Base-by-base conservation (phyloP, 164 flowering plant genomes). In the Berberis vulgaris region DNA sequence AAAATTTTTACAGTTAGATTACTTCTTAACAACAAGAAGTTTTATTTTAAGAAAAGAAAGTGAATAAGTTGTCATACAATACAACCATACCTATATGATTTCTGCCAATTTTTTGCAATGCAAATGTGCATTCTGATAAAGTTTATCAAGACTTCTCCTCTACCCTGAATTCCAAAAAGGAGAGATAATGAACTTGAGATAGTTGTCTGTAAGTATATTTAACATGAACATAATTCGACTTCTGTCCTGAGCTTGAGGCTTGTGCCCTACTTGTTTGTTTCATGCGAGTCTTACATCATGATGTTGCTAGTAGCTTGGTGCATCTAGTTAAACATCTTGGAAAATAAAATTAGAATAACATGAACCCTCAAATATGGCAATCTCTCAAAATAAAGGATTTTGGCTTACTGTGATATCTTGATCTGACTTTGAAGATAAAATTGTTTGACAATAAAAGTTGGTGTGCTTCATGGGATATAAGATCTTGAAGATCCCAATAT, bases 401-500 rank as follows among this genome's bases (percentile, higher is more conserved):
- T 60, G 69, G 42, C 87, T 75, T 78, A 93, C 98, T 44, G 98
- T 95, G 62, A 94, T 83, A 71, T 83, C 89, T 69, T 70, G 82
- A 70, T 84, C 81, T 4, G 74, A 67, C 44, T 64, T 70, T 44
- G 59, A 71, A 68, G 95, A 88, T 59, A 58, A 1, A 67, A 94
- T 80, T 62, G 91, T 92, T 74, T 79, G 26, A 65, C 82, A 75
- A 56, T 65, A 39, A 61, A 7, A 61, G 71, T 80, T 55, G 83
- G 26, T 26, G 67, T 26, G 80, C 73, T 60, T 90, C 97, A 58
- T 57, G 72, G 41, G 67, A 74, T n/a, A 78, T 76, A 65, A 78
- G 73, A 63, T 97, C 97, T 79, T 94, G 96, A 77, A 94, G 88
- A 71, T 86, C 93, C 11, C 98, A 8, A 94, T 72, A 77, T 88